These are phyloP conservation scores for grape (Vitis vinifera) DNA, from an alignment of 164 flowering plant genomes.

Conservation along the genomic window ASM3070453v1 NC_081818.1:16381501-16382000, in stretches of 20 bases:
- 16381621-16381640: constrained; percentile 73
- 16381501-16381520: constrained; percentile 38
- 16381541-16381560: constrained; percentile 82
- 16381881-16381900: constrained; percentile 69
- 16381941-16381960: constrained; percentile 64
- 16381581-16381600: constrained; percentile 60
- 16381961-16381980: constrained; percentile 43
- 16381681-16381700: constrained; percentile 50
- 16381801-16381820: constrained; percentile 23
- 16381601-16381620: constrained; percentile 35
- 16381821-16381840: constrained; percentile 19
- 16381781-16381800: constrained; percentile 48
- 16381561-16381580: constrained; percentile 53
- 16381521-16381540: constrained; percentile 64
- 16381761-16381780: constrained; percentile 69
- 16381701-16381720: constrained; percentile 49
- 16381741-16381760: constrained; percentile 61
- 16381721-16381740: constrained; percentile 36
- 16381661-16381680: constrained; percentile 44
- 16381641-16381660: constrained; percentile 68
- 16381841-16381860: constrained; percentile 54
- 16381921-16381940: constrained; percentile 26
- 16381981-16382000: constrained; percentile 62
- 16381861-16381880: constrained; percentile 72
- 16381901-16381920: constrained; percentile 65